phyloP scores from a whole-genome alignment of 148 eudicot genomes.

The Drosera capensis region DNA sequence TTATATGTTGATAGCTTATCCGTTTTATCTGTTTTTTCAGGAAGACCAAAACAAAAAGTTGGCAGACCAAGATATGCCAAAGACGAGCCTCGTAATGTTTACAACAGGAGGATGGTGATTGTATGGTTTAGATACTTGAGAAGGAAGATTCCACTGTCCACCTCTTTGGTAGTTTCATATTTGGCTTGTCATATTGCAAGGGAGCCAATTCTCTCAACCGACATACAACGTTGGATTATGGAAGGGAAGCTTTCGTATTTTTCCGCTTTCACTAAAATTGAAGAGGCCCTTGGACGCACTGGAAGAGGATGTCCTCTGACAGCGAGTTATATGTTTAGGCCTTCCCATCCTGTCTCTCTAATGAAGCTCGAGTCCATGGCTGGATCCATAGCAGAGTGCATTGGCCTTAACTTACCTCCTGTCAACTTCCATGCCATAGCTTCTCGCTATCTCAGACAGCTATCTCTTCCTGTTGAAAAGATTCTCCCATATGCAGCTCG shows the following conservation, averaged over 20 bases:
- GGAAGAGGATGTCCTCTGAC: slow-evolving; percentile 41
- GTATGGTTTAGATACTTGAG: slow-evolving; percentile 62
- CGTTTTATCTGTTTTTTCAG: slow-evolving; percentile 14
- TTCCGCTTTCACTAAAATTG: slow-evolving; percentile 53
- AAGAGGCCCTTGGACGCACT: slow-evolving; percentile 33
- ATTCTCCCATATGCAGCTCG: slow-evolving; percentile 57
- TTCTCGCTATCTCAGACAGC: slow-evolving; percentile 36
- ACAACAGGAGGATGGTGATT: slow-evolving; percentile 41
- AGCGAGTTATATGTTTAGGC: slow-evolving; percentile 66
- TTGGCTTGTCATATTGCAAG: slow-evolving; percentile 69
- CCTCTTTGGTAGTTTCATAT: slow-evolving; percentile 50
- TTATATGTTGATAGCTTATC: neutral
- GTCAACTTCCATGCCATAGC: slow-evolving; percentile 70
- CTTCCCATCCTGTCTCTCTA: slow-evolving; percentile 27
- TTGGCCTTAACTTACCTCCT: slow-evolving; percentile 62
- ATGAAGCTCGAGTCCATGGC: slow-evolving; percentile 71
- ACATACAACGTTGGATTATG: slow-evolving; percentile 50
- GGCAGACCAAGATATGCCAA: slow-evolving; percentile 11
- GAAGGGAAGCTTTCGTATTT: slow-evolving; percentile 85
- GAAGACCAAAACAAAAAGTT: slow-evolving; percentile 13
- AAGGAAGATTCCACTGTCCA: slow-evolving; percentile 41
- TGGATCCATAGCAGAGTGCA: slow-evolving; percentile 41
- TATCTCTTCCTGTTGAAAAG: slow-evolving; percentile 45
- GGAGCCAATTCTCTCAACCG: slow-evolving; percentile 65
- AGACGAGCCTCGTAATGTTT: slow-evolving; percentile 47